A percentile compares a stretch with the other conserved stretches of the same genome.
These are phyloP conservation scores for Agaricus subrufescens DNA, from an alignment of 768 basidiomycete genomes.

Conservation along the genomic window DNA sequence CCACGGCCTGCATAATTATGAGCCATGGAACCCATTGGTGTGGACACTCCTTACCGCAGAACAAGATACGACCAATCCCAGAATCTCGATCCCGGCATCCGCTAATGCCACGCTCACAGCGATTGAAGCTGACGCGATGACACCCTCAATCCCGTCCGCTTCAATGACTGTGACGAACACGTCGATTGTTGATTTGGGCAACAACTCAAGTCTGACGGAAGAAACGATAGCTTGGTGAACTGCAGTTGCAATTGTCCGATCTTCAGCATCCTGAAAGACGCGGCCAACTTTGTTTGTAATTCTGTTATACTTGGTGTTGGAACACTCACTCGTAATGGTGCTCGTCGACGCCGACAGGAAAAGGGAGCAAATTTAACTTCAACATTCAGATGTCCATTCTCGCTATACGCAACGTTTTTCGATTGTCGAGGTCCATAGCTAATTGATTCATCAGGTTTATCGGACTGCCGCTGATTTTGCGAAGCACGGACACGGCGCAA, in stretches of 20 bases:
- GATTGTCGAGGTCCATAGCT: constrained; percentile 87
- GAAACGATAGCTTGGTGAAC: constrained; percentile 85
- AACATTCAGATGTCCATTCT: constrained; percentile 85
- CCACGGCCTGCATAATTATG: constrained; percentile 42
- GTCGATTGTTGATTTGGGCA: constrained; percentile 95
- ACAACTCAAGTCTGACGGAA: constrained; percentile 77
- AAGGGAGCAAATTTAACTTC: constrained; percentile 98
- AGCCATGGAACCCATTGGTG: not conserved
- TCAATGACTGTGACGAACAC: constrained; percentile 88
- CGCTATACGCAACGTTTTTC: constrained; percentile 76
- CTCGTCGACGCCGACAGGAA: constrained; percentile 70
- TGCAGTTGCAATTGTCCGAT: constrained; percentile 75
- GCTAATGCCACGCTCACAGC: constrained; percentile 90
- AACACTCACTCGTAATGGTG: constrained; percentile 76
- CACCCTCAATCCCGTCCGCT: constrained; percentile 87
- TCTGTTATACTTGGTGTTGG: constrained; percentile 3
- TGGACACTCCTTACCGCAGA: constrained; percentile 52
- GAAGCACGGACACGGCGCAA: constrained; percentile 80
- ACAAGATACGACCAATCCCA: constrained; percentile 83
- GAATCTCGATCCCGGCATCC: constrained; percentile 89
- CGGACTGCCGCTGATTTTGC: not conserved
- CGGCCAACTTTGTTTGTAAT: constrained; percentile 15
- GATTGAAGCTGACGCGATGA: constrained; percentile 79
- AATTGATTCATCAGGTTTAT: constrained; percentile 10
- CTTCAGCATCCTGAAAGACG: constrained; percentile 81